Conservation (phyloP, 1,284 basidiomycete species). For the Thelephora terrestris region DNA sequence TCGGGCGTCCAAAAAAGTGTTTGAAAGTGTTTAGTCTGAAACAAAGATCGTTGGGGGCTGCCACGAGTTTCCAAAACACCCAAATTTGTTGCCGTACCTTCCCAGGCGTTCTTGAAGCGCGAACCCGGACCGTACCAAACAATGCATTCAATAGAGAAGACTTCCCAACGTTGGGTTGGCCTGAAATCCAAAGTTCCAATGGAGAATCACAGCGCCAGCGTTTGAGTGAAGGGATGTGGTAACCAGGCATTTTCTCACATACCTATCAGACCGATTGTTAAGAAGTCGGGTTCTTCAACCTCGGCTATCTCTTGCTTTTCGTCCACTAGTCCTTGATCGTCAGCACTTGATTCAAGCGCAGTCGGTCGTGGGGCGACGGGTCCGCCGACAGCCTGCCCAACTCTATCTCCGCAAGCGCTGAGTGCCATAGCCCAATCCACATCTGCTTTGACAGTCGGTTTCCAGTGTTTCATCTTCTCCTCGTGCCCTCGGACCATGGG, state of each 20-base stretch:
- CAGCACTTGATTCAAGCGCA: slow-evolving; percentile 17
- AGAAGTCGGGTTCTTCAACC: slow-evolving; percentile 37
- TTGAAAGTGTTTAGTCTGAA: slow-evolving; percentile 87
- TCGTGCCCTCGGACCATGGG: slow-evolving; percentile 41
- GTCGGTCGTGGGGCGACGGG: slow-evolving; percentile 25
- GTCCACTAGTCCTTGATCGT: slow-evolving; percentile 18
- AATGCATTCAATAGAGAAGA: slow-evolving; percentile 86
- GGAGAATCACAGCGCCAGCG: neutral
- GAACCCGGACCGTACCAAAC: slow-evolving; percentile 73
- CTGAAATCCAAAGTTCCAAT: slow-evolving; percentile 25
- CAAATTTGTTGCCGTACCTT: slow-evolving; percentile 40
- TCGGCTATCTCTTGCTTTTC: too few species aligned
- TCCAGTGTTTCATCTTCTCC: slow-evolving; percentile 54
- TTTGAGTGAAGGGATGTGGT: neutral
- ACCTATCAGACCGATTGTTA: slow-evolving; percentile 83
- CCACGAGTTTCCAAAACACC: neutral
- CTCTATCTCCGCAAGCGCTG: slow-evolving; percentile 32
- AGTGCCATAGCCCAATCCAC: slow-evolving; percentile 69
- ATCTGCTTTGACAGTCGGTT: slow-evolving; percentile 45
- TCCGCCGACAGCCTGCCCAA: slow-evolving; percentile 33
- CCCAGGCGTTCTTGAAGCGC: slow-evolving; percentile 84
- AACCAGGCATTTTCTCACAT: slow-evolving; percentile 7
- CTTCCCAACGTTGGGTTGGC: slow-evolving; percentile 93
- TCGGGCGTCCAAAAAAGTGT: slow-evolving; percentile 81
- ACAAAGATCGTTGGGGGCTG: slow-evolving; percentile 1